These are phyloP conservation scores for Acrocalymma vagum DNA, from an alignment of 2,329 filamentous ascomycete species.

Conservation along the genomic window DNA sequence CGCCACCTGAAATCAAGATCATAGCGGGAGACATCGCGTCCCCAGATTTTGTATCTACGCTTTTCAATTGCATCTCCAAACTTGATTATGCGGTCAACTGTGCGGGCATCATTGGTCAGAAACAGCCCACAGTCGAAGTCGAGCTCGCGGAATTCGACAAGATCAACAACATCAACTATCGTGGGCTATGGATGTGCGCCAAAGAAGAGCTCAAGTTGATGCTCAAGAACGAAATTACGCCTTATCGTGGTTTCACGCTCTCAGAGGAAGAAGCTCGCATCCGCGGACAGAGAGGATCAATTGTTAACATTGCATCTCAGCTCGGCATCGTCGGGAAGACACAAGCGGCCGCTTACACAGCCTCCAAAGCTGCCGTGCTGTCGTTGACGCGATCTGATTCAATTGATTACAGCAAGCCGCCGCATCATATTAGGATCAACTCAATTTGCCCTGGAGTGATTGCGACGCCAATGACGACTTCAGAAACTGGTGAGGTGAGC, in stretches of 20 bases:
- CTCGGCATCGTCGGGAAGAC: conserved; percentile 49
- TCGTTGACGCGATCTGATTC: conserved; percentile 63
- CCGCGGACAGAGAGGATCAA: conserved; percentile 46
- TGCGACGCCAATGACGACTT: conserved; percentile 43
- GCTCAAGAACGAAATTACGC: conserved; percentile 58
- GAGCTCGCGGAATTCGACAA: conserved; percentile 57
- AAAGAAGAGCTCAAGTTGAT: conserved; percentile 58
- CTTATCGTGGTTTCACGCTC: conserved; percentile 36
- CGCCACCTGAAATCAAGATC: conserved; percentile 35
- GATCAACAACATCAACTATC: conserved; percentile 63
- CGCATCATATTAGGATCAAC: conserved; percentile 61
- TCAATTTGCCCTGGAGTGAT: conserved; percentile 63
- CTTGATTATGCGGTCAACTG: conserved; percentile 64
- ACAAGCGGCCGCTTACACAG: conserved; percentile 60
- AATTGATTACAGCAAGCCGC: conserved; percentile 58
- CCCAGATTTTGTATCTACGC: conserved; percentile 49
- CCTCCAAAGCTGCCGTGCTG: conserved; percentile 65
- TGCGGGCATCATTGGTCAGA: no score
- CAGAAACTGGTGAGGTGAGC: conserved; percentile 20
- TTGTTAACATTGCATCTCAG: conserved; percentile 63
- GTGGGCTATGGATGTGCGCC: conserved; percentile 64
- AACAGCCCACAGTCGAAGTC: conserved; percentile 53
- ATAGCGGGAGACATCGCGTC: conserved; percentile 58
- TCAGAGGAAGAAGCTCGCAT: conserved; percentile 4
- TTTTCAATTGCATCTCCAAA: no score